Percentiles rank a stretch among this genome's conserved stretches.
Evolutionary conservation across 1,284 basidiomycete genomes (phyloP).

Genomic region (Sanghuangporus baumii): DNA sequence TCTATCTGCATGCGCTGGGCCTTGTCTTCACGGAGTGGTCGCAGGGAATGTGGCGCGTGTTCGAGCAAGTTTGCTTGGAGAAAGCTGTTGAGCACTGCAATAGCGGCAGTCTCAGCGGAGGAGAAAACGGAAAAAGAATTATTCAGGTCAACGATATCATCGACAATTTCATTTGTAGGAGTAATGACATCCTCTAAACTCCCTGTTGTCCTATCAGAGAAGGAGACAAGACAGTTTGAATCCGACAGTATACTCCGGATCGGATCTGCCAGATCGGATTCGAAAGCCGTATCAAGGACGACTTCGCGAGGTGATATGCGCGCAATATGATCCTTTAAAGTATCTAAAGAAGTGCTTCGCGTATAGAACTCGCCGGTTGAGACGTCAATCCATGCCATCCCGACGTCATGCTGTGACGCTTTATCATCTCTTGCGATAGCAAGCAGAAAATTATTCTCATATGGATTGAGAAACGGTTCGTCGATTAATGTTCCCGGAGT

Average conservation of each 20-base stretch:
- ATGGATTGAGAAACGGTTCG: slow-evolving; percentile 79
- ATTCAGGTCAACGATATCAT: slow-evolving; percentile 7
- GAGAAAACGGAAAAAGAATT: slow-evolving; percentile 23
- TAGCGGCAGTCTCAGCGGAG: slow-evolving; percentile 50
- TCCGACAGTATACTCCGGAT: slow-evolving; percentile 43
- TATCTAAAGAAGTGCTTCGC: slow-evolving; percentile 48
- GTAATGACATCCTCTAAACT: not conserved
- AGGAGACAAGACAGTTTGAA: slow-evolving; percentile 49
- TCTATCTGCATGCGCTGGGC: slow-evolving; percentile 83
- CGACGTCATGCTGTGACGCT: slow-evolving; percentile 23
- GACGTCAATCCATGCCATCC: slow-evolving; percentile 91
- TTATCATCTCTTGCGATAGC: slow-evolving; percentile 39
- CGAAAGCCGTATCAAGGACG: slow-evolving; percentile 55
- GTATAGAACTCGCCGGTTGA: slow-evolving; percentile 93
- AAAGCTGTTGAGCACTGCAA: slow-evolving; percentile 64
- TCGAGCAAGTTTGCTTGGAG: slow-evolving; percentile 73
- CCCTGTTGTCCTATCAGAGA: slow-evolving; percentile 23
- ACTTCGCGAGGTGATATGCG: slow-evolving; percentile 81
- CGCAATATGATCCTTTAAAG: slow-evolving; percentile 77
- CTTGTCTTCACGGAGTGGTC: slow-evolving; percentile 54
- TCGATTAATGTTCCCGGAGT: slow-evolving; percentile 92
- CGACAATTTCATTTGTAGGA: not conserved
- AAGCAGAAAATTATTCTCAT: slow-evolving; percentile 86
- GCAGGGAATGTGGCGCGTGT: slow-evolving; percentile 62
- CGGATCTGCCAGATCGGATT: slow-evolving; percentile 34